A percentile compares a stretch with the other conserved stretches of the same genome.
Evolutionary conservation across 208 protist genomes (phyloP).

Genomic region (Leishmania gerbilli): DNA sequence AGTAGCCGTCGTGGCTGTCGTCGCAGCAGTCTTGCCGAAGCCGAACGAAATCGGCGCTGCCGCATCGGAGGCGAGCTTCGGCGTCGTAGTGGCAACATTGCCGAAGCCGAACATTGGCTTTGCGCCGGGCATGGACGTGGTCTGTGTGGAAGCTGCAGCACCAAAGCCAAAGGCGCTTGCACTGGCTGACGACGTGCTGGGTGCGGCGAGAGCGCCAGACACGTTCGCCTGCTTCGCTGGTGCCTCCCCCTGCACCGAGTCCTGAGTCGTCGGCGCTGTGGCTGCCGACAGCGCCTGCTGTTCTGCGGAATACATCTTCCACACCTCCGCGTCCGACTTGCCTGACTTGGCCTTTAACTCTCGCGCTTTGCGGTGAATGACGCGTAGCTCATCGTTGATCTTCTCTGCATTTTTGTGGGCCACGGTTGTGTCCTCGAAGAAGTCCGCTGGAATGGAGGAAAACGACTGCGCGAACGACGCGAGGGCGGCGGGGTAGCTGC

Average conservation of each 20-base stretch:
- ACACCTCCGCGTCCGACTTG: slow-evolving; percentile 52
- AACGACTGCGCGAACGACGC: slow-evolving; percentile 84
- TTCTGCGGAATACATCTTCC: slow-evolving; percentile 42
- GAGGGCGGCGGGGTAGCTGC: slow-evolving; percentile 63
- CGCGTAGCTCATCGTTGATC: slow-evolving; percentile 76
- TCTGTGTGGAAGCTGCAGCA: neutral
- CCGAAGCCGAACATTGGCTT: slow-evolving; percentile 21
- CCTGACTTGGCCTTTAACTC: slow-evolving; percentile 48
- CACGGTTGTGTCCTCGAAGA: slow-evolving; percentile 51
- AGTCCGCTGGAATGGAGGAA: slow-evolving; percentile 42
- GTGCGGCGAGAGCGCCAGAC: neutral
- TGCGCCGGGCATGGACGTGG: neutral
- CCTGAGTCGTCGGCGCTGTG: neutral
- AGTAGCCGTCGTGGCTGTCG: neutral
- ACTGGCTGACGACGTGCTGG: neutral
- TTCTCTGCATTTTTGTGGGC: slow-evolving; percentile 39
- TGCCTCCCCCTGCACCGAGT: neutral
- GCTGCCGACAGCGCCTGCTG: slow-evolving; percentile 5
- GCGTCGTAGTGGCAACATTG: neutral
- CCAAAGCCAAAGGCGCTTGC: slow-evolving; percentile 13
- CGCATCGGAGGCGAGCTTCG: neutral
- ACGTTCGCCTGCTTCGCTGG: slow-evolving; percentile 4
- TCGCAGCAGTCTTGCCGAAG: slow-evolving; percentile 4
- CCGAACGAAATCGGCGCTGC: slow-evolving; percentile 11
- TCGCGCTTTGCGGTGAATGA: slow-evolving; percentile 64